A percentile compares a stretch with the other conserved stretches of the same genome.
phyloP scores from a whole-genome alignment of 495 filamentous ascomycete species.

The Rostrohypoxylon terebratum region DNA sequence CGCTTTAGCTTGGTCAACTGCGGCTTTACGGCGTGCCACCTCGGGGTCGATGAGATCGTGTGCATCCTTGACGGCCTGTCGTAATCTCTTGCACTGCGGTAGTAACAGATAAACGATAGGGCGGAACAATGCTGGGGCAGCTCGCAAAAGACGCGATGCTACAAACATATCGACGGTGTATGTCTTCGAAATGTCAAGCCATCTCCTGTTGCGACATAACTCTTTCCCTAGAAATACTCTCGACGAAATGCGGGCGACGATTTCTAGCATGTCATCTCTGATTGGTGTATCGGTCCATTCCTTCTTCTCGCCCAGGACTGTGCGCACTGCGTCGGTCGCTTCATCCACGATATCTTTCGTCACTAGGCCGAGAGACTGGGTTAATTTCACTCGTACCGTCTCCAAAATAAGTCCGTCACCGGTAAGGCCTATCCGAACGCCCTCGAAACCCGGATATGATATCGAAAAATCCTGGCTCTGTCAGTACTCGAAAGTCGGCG shows the following conservation, averaged over 20 bases:
- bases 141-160: conserved; percentile 49
- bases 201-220: conserved; percentile 58
- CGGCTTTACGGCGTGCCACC: conserved; percentile 45
- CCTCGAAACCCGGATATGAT: conserved; percentile 61
- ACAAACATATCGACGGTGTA: conserved; percentile 56
- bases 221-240: conserved; percentile 60
- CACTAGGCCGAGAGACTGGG: conserved; percentile 59
- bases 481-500: conserved; percentile 10
- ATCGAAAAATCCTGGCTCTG: conserved; percentile 56
- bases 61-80: conserved; percentile 47
- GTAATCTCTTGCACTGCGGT: conserved; percentile 46
- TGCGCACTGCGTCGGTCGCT: conserved; percentile 53
- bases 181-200: conserved; percentile 58
- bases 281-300: conserved; percentile 41
- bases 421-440: conserved; percentile 47
- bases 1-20: conserved; percentile 44
- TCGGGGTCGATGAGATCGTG: conserved; percentile 52
- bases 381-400: conserved; percentile 60
- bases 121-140: conserved; percentile 51
- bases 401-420: conserved; percentile 50
- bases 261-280: conserved; percentile 49
- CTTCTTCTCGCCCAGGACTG: conserved; percentile 50
- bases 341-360: conserved; percentile 59
- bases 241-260: conserved; percentile 62
- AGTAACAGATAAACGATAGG: conserved; percentile 53